Percentiles rank a stretch among this genome's conserved stretches.
These are phyloP conservation scores for Cystobasidium slooffiae DNA, from an alignment of 1,284 basidiomycete genomes.

Conservation along the genomic window DNA sequence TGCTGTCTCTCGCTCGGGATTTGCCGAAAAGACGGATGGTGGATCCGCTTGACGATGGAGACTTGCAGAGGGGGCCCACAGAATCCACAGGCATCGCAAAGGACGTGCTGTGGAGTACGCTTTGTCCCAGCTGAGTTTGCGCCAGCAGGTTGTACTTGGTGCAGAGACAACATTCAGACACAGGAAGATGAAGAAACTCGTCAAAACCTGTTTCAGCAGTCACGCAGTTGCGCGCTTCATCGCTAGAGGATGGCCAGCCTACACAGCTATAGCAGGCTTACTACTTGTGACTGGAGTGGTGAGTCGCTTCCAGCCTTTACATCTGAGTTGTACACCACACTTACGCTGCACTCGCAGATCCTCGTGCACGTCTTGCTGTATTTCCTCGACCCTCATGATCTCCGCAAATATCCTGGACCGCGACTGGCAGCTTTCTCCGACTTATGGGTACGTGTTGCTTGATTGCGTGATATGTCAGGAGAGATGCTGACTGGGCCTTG, in stretches of 20 bases:
- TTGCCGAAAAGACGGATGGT: neutral
- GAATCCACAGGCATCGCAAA: neutral
- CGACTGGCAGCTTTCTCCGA: slow-evolving; percentile 30
- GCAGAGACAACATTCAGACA: neutral
- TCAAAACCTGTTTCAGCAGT: neutral
- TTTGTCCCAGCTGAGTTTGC: neutral
- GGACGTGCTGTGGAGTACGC: neutral
- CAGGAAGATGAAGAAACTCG: neutral
- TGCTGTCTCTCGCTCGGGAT: neutral
- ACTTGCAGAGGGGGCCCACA: slow-evolving; percentile 1
- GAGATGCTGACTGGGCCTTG: too few relatives aligned
- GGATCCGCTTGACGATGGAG: neutral
- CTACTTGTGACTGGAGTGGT: neutral
- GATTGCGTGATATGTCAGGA: too few relatives aligned
- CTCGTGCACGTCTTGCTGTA: slow-evolving; percentile 12
- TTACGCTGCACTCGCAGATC: slow-evolving; percentile 5
- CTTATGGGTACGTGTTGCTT: slow-evolving; percentile 19
- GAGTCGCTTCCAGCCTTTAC: too few relatives aligned
- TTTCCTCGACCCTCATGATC: slow-evolving; percentile 15
- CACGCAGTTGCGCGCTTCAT: neutral
- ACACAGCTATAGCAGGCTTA: neutral
- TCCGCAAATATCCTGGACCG: slow-evolving; percentile 33
- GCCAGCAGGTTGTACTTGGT: neutral
- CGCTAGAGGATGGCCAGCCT: neutral
- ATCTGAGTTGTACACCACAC: neutral